Percentiles rank a stretch among this genome's conserved stretches.
Evolutionary conservation across 2,329 filamentous ascomycete genomes (phyloP).

Genomic region (Fusarium transvaalense): DNA sequence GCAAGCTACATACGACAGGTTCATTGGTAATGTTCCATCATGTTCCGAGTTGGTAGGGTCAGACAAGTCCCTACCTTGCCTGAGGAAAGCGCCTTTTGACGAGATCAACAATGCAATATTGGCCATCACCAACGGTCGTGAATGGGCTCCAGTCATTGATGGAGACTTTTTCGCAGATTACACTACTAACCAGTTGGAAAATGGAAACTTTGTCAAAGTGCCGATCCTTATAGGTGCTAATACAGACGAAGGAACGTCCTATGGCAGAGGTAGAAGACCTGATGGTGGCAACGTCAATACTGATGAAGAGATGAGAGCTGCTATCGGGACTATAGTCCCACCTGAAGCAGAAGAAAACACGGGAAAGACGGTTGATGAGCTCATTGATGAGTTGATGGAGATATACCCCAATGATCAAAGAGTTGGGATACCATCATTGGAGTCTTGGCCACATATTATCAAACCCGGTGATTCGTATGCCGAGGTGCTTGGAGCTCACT

Average conservation of each 20-base stretch:
- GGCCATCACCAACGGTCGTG: slow-evolving; percentile 2
- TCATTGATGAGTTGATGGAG: slow-evolving; percentile 43
- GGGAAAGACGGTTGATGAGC: slow-evolving; percentile 41
- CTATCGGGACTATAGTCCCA: slow-evolving; percentile 22
- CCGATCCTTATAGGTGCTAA: slow-evolving; percentile 55
- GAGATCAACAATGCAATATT: slow-evolving; percentile 44
- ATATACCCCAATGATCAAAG: slow-evolving; percentile 52
- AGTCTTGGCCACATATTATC: slow-evolving; percentile 51
- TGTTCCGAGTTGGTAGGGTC: slow-evolving; percentile 42
- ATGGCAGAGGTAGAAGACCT: slow-evolving; percentile 39
- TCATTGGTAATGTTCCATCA: slow-evolving; percentile 48
- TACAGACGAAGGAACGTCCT: slow-evolving; percentile 50
- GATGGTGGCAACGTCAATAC: slow-evolving; percentile 43
- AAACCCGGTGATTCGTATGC: slow-evolving; percentile 45
- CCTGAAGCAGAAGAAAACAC: slow-evolving; percentile 22
- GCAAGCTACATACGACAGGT: slow-evolving; percentile 48
- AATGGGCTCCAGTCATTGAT: slow-evolving; percentile 51
- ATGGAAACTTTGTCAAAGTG: slow-evolving; percentile 53
- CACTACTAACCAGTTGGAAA: slow-evolving; percentile 48
- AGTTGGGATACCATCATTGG: slow-evolving; percentile 53
- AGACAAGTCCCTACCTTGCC: slow-evolving; percentile 45
- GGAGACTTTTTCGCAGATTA: slow-evolving; percentile 53
- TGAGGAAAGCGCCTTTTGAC: slow-evolving; percentile 47
- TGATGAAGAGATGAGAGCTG: slow-evolving; percentile 47
- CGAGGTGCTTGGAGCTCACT: slow-evolving; percentile 47